Base-by-base conservation (phyloP, 2,329 filamentous ascomycete genomes). In the Dactylonectria estremocensis region DNA sequence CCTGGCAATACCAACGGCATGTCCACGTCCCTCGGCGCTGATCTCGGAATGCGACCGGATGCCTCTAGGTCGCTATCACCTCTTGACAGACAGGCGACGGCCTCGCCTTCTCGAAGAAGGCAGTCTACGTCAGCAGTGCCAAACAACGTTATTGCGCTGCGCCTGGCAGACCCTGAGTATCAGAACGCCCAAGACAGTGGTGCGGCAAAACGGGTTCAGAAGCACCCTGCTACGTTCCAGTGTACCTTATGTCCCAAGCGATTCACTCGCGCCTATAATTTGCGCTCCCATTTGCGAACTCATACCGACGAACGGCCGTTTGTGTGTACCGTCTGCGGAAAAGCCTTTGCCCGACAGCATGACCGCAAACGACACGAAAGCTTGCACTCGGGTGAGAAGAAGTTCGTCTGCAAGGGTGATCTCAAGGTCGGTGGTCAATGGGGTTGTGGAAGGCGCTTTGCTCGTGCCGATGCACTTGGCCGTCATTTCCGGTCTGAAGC, bases 271-370 rank as follows among this genome's bases (percentile, higher is more conserved):
- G 96, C 96, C 0, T 99, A 99, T 83, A 99, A 99, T 77, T 84
- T 99, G 61, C 93, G 96, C 14, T 98, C 95, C 49, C 96, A 99
- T 83, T 83, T 98, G 67, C 93, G 96, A 53, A 99, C 96, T 0
- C 96, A 99, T 78, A 99, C 96, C 0, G 96, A 99, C 77, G 96
- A 99, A 84, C 90, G 96, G 54, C 96, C 96, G 0, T 99, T 98
- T 77, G 95, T 98, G 3, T 99, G 96, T 78, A 98, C 94, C 0
- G 94, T 98, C 9, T 99, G 96, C 74, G 94, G 94, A 59, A 99
- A 99, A 81, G 96, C 96, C 0, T 99, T 99, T 82, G 96, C 96
- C 6, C 92, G 96, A 28, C 96, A 99, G 78, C 96, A 99, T 78
- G 96, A 99, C 79, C 92, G 96, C 52, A 99, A 99, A 82, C 92